Evolutionary conservation across 73 alveolate species (phyloP).

Genomic region (Tetrahymena elliotti): DNA sequence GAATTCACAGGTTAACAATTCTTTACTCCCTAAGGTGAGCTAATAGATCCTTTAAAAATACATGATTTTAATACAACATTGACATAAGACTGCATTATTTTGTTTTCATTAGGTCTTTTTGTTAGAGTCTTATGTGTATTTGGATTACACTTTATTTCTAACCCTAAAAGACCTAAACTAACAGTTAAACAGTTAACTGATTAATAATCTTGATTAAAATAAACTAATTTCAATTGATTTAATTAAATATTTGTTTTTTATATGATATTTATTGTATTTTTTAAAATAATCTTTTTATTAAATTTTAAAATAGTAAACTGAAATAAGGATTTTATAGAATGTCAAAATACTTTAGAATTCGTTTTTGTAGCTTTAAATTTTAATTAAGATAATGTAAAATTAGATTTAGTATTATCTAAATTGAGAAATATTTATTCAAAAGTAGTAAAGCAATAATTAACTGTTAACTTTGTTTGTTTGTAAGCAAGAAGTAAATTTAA

Average conservation of each 20-base stretch:
- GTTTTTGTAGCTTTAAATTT: too few species aligned
- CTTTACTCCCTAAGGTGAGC: not conserved
- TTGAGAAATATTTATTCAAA: too few species aligned
- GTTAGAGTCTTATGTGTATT: conserved; percentile 4
- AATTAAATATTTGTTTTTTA: too few species aligned
- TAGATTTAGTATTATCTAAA: too few species aligned
- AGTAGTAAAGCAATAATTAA: not conserved
- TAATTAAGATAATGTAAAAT: too few species aligned
- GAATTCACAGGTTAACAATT: conserved; percentile 1
- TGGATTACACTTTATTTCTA: conserved; percentile 10
- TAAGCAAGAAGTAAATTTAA: not conserved
- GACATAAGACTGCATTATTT: conserved; percentile 1
- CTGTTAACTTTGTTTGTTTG: not conserved
- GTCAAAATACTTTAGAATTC: too few species aligned
- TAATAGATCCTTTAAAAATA: conserved; percentile 9
- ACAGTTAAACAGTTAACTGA: not conserved
- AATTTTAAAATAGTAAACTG: too few species aligned
- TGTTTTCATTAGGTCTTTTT: conserved; percentile 5
- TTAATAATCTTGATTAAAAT: not conserved
- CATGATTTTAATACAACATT: not conserved
- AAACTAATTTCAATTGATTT: not conserved
- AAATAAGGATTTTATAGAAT: too few species aligned
- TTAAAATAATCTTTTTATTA: too few species aligned
- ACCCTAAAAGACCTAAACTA: conserved; percentile 32
- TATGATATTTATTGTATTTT: too few species aligned